phyloP scores from a whole-genome alignment of 2,329 filamentous ascomycete species.

The Furcasterigmium sp. region DNA sequence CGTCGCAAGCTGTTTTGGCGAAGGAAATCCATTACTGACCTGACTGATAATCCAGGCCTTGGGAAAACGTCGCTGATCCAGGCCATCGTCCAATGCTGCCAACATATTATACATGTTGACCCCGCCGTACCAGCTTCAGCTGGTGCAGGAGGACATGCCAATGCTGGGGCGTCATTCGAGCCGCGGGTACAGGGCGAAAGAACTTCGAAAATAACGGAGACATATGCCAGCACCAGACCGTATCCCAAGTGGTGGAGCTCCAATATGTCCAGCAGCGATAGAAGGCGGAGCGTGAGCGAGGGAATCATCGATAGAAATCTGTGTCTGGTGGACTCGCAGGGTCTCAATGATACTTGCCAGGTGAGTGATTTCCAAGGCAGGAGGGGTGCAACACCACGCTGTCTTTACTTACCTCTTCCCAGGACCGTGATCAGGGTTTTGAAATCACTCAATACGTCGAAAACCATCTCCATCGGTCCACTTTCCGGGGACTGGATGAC shows the following conservation, averaged over 20 bases:
- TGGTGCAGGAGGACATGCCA: slow-evolving; percentile 3
- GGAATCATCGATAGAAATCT: slow-evolving; percentile 83
- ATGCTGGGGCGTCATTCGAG: neutral
- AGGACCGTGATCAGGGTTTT: slow-evolving; percentile 15
- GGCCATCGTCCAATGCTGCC: slow-evolving; percentile 78
- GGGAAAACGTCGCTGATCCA: slow-evolving; percentile 90
- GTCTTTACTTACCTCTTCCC: neutral
- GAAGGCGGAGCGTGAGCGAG: slow-evolving; percentile 53
- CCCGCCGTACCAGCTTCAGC: slow-evolving; percentile 37
- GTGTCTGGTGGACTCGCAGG: slow-evolving; percentile 85
- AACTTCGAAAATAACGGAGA: slow-evolving; percentile 50
- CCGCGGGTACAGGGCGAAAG: slow-evolving; percentile 5
- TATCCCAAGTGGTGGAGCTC: slow-evolving; percentile 90
- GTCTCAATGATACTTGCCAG: slow-evolving; percentile 49
- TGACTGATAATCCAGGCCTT: slow-evolving; percentile 48
- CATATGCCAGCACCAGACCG: slow-evolving; percentile 75
- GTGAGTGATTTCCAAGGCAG: slow-evolving; percentile 28
- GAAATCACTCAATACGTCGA: slow-evolving; percentile 68
- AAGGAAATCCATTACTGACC: slow-evolving; percentile 13
- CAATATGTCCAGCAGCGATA: neutral
- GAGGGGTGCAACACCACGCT: neutral
- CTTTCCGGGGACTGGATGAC: slow-evolving; percentile 57
- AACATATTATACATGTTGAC: slow-evolving; percentile 93
- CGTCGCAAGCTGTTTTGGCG: neutral
- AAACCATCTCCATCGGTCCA: slow-evolving; percentile 59